Conservation (phyloP, 495 filamentous ascomycete genomes). For the Hypoxylon lienhwacheense region DNA sequence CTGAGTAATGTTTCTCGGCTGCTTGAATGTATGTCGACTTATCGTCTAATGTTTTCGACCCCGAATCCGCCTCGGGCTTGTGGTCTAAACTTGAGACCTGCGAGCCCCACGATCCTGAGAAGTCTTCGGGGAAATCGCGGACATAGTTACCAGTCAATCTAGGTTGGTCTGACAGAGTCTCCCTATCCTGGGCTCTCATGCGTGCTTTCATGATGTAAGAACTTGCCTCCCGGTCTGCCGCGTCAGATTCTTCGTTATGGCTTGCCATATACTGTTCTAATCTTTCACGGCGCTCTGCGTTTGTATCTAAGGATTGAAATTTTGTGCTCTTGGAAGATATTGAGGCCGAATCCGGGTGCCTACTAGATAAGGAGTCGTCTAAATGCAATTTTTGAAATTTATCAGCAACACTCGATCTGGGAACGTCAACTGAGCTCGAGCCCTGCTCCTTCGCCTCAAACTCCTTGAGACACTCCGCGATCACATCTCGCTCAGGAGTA, state of each 20-base stretch:
- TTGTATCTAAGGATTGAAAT: not conserved
- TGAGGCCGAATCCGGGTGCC: not conserved
- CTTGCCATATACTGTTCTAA: conserved; percentile 13
- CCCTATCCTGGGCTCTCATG: conserved; percentile 5
- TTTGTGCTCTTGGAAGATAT: not conserved
- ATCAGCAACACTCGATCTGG: conserved; percentile 15
- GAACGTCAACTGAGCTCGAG: not conserved
- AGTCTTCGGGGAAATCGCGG: conserved; percentile 52
- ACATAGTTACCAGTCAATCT: conserved; percentile 48
- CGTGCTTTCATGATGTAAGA: conserved; percentile 30
- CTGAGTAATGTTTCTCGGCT: conserved; percentile 27
- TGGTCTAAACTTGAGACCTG: conserved; percentile 2
- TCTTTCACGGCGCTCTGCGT: conserved; percentile 3
- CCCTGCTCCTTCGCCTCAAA: conserved; percentile 32
- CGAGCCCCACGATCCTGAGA: conserved; percentile 42
- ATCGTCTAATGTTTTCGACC: conserved; percentile 4
- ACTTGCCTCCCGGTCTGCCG: conserved; percentile 27
- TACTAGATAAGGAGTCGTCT: not conserved
- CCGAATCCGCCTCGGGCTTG: not conserved
- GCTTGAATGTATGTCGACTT: conserved; percentile 21
- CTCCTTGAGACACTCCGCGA: conserved; percentile 35
- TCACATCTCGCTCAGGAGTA: conserved; percentile 22
- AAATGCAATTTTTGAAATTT: conserved; percentile 7
- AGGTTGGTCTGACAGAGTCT: conserved; percentile 6
- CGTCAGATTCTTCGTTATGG: conserved; percentile 17